Percentiles rank a stretch among this genome's conserved stretches.
phyloP scores from a whole-genome alignment of 768 basidiomycete genomes.

The Lentinula edodes region DNA sequence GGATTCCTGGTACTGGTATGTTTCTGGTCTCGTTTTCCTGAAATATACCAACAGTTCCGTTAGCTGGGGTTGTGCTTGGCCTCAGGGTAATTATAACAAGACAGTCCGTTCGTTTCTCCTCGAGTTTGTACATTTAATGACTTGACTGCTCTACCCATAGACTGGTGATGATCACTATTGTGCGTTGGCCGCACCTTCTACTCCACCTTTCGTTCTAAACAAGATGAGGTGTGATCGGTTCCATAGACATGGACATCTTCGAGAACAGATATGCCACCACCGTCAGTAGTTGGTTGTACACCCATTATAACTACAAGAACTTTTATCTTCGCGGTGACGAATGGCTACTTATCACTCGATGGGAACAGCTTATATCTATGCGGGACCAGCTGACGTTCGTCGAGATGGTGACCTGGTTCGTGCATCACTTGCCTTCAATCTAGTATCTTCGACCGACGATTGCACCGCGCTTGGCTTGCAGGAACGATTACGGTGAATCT shows the following conservation, averaged over 20 bases:
- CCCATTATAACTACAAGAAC: slow-evolving; percentile 48
- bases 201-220: background rate
- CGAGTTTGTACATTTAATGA: background rate
- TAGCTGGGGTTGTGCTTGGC: slow-evolving; percentile 63
- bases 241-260: slow-evolving; percentile 35
- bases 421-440: slow-evolving; percentile 9
- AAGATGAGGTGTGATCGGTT: background rate
- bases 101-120: slow-evolving; percentile 15
- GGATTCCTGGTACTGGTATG: slow-evolving; percentile 47
- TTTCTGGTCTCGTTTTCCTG: background rate
- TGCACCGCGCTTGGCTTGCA: slow-evolving; percentile 10
- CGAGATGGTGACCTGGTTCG: slow-evolving; percentile 66
- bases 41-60: background rate
- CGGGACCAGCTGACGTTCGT: slow-evolving; percentile 49
- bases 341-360: slow-evolving; percentile 62
- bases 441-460: too few relatives aligned
- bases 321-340: slow-evolving; percentile 62
- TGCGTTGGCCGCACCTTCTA: slow-evolving; percentile 11
- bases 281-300: slow-evolving; percentile 31
- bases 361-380: slow-evolving; percentile 63
- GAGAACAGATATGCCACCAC: slow-evolving; percentile 38
- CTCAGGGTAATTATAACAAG: slow-evolving; percentile 38
- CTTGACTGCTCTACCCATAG: slow-evolving; percentile 18
- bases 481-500: slow-evolving; percentile 78
- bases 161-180: slow-evolving; percentile 47